Evolutionary conservation across 768 basidiomycete species (phyloP).

Genomic region (Termitomyces sp.): DNA sequence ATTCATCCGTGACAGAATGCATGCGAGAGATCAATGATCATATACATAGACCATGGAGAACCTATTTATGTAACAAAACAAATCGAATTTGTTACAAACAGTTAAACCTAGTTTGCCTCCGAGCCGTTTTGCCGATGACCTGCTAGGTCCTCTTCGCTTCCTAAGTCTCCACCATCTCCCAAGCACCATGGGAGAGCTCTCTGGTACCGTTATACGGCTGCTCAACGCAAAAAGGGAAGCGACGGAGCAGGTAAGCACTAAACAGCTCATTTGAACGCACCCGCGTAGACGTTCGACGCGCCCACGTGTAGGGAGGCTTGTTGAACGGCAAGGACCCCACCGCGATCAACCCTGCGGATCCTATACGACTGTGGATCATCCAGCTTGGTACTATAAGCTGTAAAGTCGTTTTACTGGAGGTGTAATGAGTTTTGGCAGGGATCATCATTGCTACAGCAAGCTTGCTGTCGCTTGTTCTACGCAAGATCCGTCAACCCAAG

Average conservation of each 20-base stretch:
- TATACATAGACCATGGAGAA: background rate
- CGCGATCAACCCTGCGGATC: slow-evolving; percentile 58
- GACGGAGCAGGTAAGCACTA: slow-evolving; percentile 31
- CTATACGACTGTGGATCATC: slow-evolving; percentile 72
- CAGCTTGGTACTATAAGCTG: slow-evolving; percentile 56
- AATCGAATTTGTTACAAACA: background rate
- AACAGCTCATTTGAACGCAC: background rate
- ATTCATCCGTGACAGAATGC: background rate
- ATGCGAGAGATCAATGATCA: background rate
- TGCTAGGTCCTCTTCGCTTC: background rate
- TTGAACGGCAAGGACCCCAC: slow-evolving; percentile 73
- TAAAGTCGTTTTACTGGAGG: background rate
- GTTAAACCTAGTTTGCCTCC: background rate
- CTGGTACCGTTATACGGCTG: slow-evolving; percentile 29
- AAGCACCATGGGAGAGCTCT: slow-evolving; percentile 33
- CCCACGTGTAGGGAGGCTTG: slow-evolving; percentile 56
- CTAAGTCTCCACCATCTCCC: background rate
- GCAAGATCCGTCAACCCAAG: slow-evolving; percentile 79
- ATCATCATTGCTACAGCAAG: slow-evolving; percentile 82
- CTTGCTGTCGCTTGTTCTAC: slow-evolving; percentile 63
- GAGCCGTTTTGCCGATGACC: slow-evolving; percentile 1
- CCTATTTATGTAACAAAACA: background rate
- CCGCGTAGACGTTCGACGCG: background rate
- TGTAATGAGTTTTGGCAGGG: slow-evolving; percentile 32
- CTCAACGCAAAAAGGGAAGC: slow-evolving; percentile 31